These are phyloP conservation scores for Patellifolia procumbens DNA, from an alignment of 179 eudicot species.

Conservation along the genomic window DNA sequence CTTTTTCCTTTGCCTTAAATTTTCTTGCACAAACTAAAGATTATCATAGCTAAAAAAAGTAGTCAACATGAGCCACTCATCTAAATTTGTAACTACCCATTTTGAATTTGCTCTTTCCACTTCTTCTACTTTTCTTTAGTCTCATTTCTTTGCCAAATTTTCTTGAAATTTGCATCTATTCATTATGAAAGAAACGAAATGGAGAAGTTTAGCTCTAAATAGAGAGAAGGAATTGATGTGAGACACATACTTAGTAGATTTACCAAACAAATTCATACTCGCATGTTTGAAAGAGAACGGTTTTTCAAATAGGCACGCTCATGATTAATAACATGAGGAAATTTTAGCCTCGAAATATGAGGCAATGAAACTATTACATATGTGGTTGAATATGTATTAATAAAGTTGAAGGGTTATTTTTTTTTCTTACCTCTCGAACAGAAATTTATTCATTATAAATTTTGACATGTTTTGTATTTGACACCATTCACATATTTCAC, in stretches of 20 bases:
- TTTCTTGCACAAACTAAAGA: slow-evolving; percentile 22
- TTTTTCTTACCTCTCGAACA: too few species aligned
- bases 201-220: too few species aligned
- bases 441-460: too few species aligned
- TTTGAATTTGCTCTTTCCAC: slow-evolving; percentile 13
- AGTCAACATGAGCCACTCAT: not conserved
- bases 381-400: not conserved
- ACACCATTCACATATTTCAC: too few species aligned
- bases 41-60: slow-evolving; percentile 18
- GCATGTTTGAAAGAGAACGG: not conserved
- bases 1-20: slow-evolving; percentile 11
- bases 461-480: too few species aligned
- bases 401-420: too few species aligned
- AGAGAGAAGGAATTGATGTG: not conserved
- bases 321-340: too few species aligned
- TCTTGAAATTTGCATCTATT: not conserved
- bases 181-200: not conserved
- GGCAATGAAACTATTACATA: not conserved
- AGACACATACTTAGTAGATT: not conserved
- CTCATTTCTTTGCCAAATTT: not conserved
- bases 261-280: not conserved
- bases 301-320: too few species aligned
- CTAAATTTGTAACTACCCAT: not conserved
- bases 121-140: not conserved
- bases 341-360: too few species aligned